Base-by-base conservation (phyloP, 2,329 filamentous ascomycete species). In the Ophidiomyces ophidiicola region DNA sequence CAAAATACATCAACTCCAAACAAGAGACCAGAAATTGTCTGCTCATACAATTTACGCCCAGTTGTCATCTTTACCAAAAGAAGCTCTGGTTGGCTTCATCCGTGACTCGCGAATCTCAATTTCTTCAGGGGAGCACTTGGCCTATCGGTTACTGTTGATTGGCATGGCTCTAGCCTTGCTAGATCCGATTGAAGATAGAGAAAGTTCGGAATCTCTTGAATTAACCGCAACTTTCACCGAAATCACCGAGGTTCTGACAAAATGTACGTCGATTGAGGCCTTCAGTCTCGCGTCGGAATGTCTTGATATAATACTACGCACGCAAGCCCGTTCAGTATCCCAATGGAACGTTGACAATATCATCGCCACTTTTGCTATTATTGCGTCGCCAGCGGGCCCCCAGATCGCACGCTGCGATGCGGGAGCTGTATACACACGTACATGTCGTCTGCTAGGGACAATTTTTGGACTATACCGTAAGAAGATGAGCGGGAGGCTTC, bases 401-500 rank as follows among this genome's bases (percentile, higher is more conserved):
- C 49, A 43, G 10, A 58, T 61, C 43, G 46, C 48, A 21, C 44
- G 50, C 3, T 45, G 54, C 23, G 58, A 51, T 34, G 53, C 60
- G 5, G 51, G 61, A 1, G 55, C 60, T 1, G 61, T 77, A 32
- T 77, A 67, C 56, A 60, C 63, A 4, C 68, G 70, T 29, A 57
- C 77, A 6, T 77, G 72, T 52, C 59, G 66, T 24, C 59, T 75
- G 6, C 58, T 70, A 40, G 68, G 67, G 6, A 55, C 66, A 0
- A 54, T 78, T 5, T 56, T 80, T 5, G 61, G 68, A n/a, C 62
- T 76, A 8, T 69, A 78, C 48, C 69, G 74, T 15, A 60, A 68
- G 11, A 71, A 72, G 29, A 59, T 79, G 6, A 69, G 71, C 24
- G 74, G 74, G 5, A 71, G 76, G 17, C 72, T 72, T 56, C 74